Conservation (phyloP, 2,329 filamentous ascomycete species). For the Sordariomycetes sp. region DNA sequence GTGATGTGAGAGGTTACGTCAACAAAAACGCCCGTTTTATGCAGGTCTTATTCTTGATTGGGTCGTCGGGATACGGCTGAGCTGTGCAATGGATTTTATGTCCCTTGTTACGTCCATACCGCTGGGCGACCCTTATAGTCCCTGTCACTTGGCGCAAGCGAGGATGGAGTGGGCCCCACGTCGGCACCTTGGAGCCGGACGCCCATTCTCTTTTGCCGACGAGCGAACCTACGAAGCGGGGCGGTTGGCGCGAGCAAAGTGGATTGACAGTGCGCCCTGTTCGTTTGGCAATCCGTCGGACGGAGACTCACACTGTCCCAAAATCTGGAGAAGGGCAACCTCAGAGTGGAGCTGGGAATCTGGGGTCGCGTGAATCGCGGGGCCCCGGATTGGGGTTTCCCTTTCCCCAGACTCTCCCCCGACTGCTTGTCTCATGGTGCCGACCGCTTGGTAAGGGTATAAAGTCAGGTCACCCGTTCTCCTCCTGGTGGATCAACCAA, state of each 20-base stretch:
- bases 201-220: too few relatives aligned
- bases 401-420: background rate
- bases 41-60: background rate
- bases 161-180: background rate
- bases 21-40: too few relatives aligned
- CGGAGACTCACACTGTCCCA: too few relatives aligned
- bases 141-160: background rate
- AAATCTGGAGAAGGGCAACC: too few relatives aligned
- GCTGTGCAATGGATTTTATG: background rate
- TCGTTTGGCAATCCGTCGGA: too few relatives aligned
- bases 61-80: background rate
- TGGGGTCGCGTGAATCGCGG: background rate
- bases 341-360: too few relatives aligned
- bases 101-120: background rate
- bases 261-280: too few relatives aligned
- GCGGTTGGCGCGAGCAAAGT: too few relatives aligned
- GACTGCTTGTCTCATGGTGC: background rate
- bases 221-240: too few relatives aligned
- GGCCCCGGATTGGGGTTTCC: background rate
- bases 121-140: constrained; percentile 1
- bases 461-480: background rate
- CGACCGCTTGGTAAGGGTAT: background rate
- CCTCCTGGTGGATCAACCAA: too few relatives aligned
- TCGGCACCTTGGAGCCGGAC: constrained; percentile 1
- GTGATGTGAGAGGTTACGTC: too few relatives aligned